A percentile compares a stretch with the other conserved stretches of the same genome.
phyloP scores from a whole-genome alignment of 208 protist genomes.

The Trypanosoma theileri region DNA sequence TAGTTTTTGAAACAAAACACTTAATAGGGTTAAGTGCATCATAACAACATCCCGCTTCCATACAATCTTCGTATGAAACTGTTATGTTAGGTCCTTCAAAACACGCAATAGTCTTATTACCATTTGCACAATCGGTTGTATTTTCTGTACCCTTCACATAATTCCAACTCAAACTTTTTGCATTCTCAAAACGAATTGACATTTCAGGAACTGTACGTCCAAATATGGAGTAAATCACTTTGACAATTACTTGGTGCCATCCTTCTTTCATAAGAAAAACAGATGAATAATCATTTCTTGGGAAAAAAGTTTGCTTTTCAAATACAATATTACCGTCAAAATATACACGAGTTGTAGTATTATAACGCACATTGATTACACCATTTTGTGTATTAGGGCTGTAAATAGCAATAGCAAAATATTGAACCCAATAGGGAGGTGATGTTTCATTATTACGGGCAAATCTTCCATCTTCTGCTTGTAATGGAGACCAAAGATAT shows the following conservation, averaged over 20 bases:
- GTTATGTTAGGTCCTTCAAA: background rate
- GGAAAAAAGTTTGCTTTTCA: background rate
- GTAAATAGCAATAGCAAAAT: constrained; percentile 19
- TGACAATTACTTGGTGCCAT: constrained; percentile 15
- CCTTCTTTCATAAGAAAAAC: background rate
- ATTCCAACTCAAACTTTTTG: constrained; percentile 19
- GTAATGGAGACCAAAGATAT: constrained; percentile 8
- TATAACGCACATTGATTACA: constrained; percentile 2
- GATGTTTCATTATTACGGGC: background rate
- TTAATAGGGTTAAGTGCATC: constrained; percentile 8
- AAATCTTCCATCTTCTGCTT: constrained; percentile 14
- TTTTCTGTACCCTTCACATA: constrained; percentile 3
- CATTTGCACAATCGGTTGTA: background rate
- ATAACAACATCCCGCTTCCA: constrained; percentile 15
- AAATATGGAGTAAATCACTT: background rate
- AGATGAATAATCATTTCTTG: constrained; percentile 7
- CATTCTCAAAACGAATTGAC: constrained; percentile 20
- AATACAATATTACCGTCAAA: constrained; percentile 12
- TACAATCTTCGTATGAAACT: constrained; percentile 16
- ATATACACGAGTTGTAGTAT: constrained; percentile 14
- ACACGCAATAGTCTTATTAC: background rate
- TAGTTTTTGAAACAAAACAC: background rate
- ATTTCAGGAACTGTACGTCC: background rate
- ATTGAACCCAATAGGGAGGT: background rate
- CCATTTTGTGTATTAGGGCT: constrained; percentile 1